Percentiles rank a stretch among this genome's conserved stretches.
These are phyloP conservation scores for Syzygium aqueum DNA, from an alignment of 345 rosid species.

Conservation along the genomic window DNA sequence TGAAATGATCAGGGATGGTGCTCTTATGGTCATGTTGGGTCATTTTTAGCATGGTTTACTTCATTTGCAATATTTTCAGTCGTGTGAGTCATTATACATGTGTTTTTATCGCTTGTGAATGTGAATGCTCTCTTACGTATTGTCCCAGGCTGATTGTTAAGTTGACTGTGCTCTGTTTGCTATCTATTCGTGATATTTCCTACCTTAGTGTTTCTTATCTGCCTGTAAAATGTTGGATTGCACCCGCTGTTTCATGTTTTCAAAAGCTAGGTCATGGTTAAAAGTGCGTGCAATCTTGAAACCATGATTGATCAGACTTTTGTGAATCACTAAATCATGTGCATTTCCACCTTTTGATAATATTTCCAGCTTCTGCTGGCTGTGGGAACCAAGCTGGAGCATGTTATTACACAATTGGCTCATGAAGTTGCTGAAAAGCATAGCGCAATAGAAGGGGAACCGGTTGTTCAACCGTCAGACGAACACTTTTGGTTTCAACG, in stretches of 20 bases:
- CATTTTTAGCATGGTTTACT: too few relatives aligned
- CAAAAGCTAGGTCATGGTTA: neutral
- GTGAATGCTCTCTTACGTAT: too few relatives aligned
- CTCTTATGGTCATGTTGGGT: neutral
- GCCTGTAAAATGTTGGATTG: neutral
- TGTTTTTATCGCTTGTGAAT: too few relatives aligned
- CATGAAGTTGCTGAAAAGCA: constrained; percentile 82
- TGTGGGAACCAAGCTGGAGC: constrained; percentile 80
- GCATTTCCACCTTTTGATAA: neutral
- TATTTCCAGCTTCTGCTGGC: constrained; percentile 61
- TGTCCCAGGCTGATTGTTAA: too few relatives aligned
- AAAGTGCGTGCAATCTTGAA: neutral
- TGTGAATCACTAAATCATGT: neutral
- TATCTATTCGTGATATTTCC: neutral
- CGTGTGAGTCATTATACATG: too few relatives aligned
- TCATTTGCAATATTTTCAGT: too few relatives aligned
- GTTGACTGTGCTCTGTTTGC: neutral
- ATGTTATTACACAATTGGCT: constrained; percentile 63
- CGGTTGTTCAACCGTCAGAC: constrained; percentile 73
- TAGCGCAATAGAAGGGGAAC: constrained; percentile 56
- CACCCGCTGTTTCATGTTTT: neutral
- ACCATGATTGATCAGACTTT: neutral
- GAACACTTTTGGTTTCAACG: constrained; percentile 64
- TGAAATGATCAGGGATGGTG: neutral
- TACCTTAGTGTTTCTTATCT: neutral